phyloP scores from a whole-genome alignment of 202 grass and related monocot genomes.

The Setaria italica region DNA sequence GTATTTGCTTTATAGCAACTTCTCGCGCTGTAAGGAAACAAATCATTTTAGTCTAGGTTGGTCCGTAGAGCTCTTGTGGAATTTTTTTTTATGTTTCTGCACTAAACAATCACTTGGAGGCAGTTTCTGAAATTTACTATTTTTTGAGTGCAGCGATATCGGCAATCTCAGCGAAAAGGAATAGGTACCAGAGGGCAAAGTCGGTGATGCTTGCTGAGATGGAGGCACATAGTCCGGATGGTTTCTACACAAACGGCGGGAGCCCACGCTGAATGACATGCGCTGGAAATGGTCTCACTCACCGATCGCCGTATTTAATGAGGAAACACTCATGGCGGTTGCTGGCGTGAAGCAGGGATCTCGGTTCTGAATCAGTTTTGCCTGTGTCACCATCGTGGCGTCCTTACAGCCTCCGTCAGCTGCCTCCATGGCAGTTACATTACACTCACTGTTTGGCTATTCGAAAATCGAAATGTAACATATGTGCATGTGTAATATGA shows the following conservation, averaged over 20 bases:
- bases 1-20: background rate
- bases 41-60: background rate
- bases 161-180: constrained; percentile 87
- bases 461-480: constrained; percentile 36
- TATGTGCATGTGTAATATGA: constrained; percentile 44
- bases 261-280: constrained; percentile 41
- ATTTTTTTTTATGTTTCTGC: background rate
- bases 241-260: constrained; percentile 60
- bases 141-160: constrained; percentile 53
- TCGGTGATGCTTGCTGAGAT: constrained; percentile 93
- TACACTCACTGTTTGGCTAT: constrained; percentile 1
- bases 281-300: background rate
- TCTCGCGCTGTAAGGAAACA: background rate
- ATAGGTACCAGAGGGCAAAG: constrained; percentile 91
- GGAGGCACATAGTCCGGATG: constrained; percentile 75
- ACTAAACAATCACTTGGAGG: background rate
- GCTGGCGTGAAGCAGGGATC: constrained; percentile 9
- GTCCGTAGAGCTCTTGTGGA: background rate
- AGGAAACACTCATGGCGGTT: constrained; percentile 26
- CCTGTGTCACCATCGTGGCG: background rate
- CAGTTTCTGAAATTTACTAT: background rate
- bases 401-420: background rate
- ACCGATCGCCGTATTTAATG: background rate
- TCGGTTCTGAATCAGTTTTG: constrained; percentile 36
- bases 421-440: constrained; percentile 10